Base-by-base conservation (phyloP, 1,284 basidiomycete species). In the Hymenochaete sp. region DNA sequence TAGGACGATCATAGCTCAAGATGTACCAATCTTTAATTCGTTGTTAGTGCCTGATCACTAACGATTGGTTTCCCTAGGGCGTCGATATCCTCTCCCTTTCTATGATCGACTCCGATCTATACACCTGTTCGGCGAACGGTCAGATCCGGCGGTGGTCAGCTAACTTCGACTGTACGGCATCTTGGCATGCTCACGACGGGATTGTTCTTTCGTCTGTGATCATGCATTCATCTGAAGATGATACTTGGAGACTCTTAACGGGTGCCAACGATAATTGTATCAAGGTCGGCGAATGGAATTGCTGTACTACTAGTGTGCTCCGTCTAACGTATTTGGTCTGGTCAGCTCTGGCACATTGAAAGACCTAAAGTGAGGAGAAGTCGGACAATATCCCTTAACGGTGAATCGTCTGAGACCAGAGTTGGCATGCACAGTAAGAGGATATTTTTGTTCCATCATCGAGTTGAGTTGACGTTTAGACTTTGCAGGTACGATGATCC, bases 241-340 rank as follows among this genome's bases (percentile, higher is more conserved):
- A 65, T 19, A 61, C 61, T 18, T 67, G 65, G 42, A 64, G 66
- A 8, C 68, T 93, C 3, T 66, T 93, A 27, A 90, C 91, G 0
- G 89, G 90, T 8, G 90, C 83, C 0, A 91, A 86, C 55, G 91
- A 95, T 53, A 79, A 81, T 31, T 73, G 79, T 47, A 80, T 93
- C 58, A 91, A 91, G 65, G 86, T 85, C 52, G 26, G 54, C 32
- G 43, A 35, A 8, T 43, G 29, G 13, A 26, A 21, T 28, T 19
- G 22, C 14, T 24, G 16, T 25, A 38, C 9, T 11, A 38, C 24
- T n/a, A 19, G 25, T 39, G 38, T 22, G n/a, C n/a, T n/a, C 8
- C 18, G 32, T 32, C 3, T 22, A 18, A 2, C 11, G 16, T 21
- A 14, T 16, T 27, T n/a, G 13, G 11, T 26, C 38, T 13, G 16